Base-by-base conservation (phyloP, 139 green algal genomes). In the Chlorella sp. region DNA sequence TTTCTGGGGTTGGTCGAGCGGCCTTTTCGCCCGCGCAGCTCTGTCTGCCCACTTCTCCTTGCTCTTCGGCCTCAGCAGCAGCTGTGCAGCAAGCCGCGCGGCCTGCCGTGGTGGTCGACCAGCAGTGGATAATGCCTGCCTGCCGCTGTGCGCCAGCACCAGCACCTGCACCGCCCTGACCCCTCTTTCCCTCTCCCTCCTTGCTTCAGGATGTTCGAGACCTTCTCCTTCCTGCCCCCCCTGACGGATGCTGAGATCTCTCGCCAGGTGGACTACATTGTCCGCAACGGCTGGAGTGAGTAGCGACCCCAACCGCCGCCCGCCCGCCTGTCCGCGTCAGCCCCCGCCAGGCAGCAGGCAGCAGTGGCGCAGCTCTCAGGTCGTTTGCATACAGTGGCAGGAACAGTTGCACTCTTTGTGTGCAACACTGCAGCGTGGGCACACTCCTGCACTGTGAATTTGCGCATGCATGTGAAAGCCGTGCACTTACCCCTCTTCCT, bases 141-240 rank as follows among this genome's bases (percentile, higher is more conserved):
- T 28, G 26, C 37, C 78, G 37, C 39, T 36, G 11, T 79, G 83
- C 81, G 79, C 9, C 83, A 42, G 30, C 22, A 28, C 28, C n/a
- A 79, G n/a, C 22, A 39, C 57, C 39, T 87, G n/a, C 18, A 32
- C 32, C 24, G 77, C 57, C 57, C 34, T 83, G 30, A 48, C 48
- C 66, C 40, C 34, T 64, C 34, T 28, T 40, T 1, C 36, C 71
- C 37, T 66, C 22, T 68, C 77, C 42, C 22, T 37, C 34, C 40
- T 60, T 78, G 48, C 78, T 92, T 87, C 93, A 98, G 95, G 96
- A 96, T 97, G 91, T 99, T 98, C 95, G 98, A 99, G 98, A 99
- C 97, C 94, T 97, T 99, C 93, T 99, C 97, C 81, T 99, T 97
- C 98, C 97, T 99, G 93, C 98, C 98, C 86, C 96, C 97, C 66